A percentile compares a stretch with the other conserved stretches of the same genome.
Evolutionary conservation across 345 rosid genomes (phyloP).

Genomic region (Cochlearia excelsa): DNA sequence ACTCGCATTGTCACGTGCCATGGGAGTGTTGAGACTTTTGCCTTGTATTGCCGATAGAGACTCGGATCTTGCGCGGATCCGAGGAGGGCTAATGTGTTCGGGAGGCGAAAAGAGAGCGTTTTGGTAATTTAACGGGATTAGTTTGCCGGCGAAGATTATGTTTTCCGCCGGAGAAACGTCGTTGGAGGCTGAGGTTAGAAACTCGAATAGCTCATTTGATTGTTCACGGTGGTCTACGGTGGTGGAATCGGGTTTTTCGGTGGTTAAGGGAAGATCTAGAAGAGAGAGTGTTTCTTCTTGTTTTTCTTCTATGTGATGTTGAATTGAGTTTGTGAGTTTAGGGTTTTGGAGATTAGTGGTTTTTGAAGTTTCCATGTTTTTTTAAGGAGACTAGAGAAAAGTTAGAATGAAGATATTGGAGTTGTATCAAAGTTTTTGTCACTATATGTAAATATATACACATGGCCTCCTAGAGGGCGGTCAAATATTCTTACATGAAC

Average conservation of each 20-base stretch:
- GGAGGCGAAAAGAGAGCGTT: constrained; percentile 22
- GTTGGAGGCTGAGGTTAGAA: constrained; percentile 33
- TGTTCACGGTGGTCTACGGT: constrained; percentile 25
- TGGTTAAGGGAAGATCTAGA: constrained; percentile 43
- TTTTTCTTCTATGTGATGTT: constrained; percentile 4
- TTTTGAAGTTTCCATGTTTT: constrained; percentile 27
- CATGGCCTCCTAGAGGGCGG: too few species aligned
- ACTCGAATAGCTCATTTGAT: constrained; percentile 53
- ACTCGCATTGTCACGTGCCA: constrained; percentile 28
- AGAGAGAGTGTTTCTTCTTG: constrained; percentile 53
- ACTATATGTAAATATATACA: not conserved
- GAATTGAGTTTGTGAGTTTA: constrained; percentile 17
- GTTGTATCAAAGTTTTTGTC: constrained; percentile 17
- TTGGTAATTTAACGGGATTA: constrained; percentile 47
- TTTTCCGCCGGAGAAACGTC: constrained; percentile 75
- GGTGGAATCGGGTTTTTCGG: constrained; percentile 16
- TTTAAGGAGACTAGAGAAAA: constrained; percentile 1
- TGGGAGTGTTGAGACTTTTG: constrained; percentile 22
- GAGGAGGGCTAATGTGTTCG: not conserved
- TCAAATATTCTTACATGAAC: too few species aligned
- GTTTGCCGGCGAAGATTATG: constrained; percentile 62
- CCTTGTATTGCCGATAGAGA: constrained; percentile 47
- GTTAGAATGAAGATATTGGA: constrained; percentile 18
- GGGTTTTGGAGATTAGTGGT: constrained; percentile 24
- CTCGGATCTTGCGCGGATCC: constrained; percentile 49